Evolutionary conservation across 176 grass and related monocot species (phyloP).

Genomic region (Themeda triandra): DNA sequence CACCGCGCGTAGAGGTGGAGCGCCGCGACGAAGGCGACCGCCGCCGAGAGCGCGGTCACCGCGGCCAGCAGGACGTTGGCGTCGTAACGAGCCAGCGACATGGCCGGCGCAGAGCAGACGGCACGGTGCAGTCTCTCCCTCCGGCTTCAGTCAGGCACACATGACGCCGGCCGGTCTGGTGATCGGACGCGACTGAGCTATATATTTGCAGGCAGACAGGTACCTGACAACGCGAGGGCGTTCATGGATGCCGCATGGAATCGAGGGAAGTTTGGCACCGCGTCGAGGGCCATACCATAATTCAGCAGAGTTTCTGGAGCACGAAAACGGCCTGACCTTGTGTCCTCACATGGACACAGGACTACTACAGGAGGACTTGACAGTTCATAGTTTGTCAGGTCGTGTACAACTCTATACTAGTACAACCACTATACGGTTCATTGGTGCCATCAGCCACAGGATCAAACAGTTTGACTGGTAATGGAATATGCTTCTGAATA

Average conservation of each 20-base stretch:
- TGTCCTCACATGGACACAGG: conserved; percentile 24
- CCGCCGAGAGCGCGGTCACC: conserved; percentile 43
- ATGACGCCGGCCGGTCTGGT: background rate
- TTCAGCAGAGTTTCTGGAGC: conserved; percentile 24
- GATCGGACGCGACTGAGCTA: background rate
- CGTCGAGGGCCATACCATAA: background rate
- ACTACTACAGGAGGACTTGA: background rate
- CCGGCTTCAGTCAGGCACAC: background rate
- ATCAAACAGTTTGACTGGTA: background rate
- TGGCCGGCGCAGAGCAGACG: background rate
- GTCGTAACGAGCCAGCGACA: conserved; percentile 17
- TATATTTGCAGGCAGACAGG: background rate
- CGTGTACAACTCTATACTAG: background rate
- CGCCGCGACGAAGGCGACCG: conserved; percentile 40
- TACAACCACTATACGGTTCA: background rate
- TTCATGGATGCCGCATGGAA: conserved; percentile 54
- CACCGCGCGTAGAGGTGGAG: conserved; percentile 51
- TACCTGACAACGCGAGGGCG: background rate
- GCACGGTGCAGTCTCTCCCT: background rate
- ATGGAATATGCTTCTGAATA: background rate
- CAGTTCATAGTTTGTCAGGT: conserved; percentile 24
- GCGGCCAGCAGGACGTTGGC: conserved; percentile 29
- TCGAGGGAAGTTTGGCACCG: conserved; percentile 40
- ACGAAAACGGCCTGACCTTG: conserved; percentile 17
- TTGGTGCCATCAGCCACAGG: conserved; percentile 16